phyloP scores from a whole-genome alignment of 73 alveolate species.

The Diophrys appendiculata region DNA sequence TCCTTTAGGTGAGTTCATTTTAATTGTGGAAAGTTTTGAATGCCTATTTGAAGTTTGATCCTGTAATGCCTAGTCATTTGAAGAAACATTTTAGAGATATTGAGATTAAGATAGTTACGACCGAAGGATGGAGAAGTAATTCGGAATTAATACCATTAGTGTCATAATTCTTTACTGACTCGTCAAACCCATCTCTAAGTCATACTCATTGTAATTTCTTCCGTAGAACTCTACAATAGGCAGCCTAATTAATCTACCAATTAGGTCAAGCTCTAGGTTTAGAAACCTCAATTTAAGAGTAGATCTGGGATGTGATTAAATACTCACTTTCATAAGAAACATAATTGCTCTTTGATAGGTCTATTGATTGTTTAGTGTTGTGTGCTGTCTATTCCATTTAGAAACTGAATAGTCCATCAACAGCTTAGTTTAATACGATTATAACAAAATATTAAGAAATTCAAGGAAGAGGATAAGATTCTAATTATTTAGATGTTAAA shows the following conservation, averaged over 20 bases:
- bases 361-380: slow-evolving; percentile 40
- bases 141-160: not conserved
- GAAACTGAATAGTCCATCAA: slow-evolving; percentile 15
- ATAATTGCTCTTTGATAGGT: slow-evolving; percentile 44
- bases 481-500: not conserved
- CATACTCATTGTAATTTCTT: no score
- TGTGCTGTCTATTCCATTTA: slow-evolving; percentile 62
- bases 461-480: slow-evolving; percentile 28
- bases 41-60: slow-evolving; percentile 60
- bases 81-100: slow-evolving; percentile 60
- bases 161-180: slow-evolving; percentile 48
- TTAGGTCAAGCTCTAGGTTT: slow-evolving; percentile 18
- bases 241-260: slow-evolving; percentile 45
- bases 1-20: slow-evolving; percentile 25
- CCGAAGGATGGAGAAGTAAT: slow-evolving; percentile 43
- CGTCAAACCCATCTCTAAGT: no score
- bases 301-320: slow-evolving; percentile 53
- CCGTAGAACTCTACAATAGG: slow-evolving; percentile 47
- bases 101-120: slow-evolving; percentile 48
- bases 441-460: slow-evolving; percentile 36
- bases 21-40: slow-evolving; percentile 61
- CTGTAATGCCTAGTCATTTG: slow-evolving; percentile 48
- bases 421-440: slow-evolving; percentile 16
- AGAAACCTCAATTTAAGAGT: slow-evolving; percentile 30
- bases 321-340: slow-evolving; percentile 38